Evolutionary conservation across 139 green algal species (phyloP), one percentile per base, ranked within the genome.

Genomic region (Diplosphaera chodatii): DNA sequence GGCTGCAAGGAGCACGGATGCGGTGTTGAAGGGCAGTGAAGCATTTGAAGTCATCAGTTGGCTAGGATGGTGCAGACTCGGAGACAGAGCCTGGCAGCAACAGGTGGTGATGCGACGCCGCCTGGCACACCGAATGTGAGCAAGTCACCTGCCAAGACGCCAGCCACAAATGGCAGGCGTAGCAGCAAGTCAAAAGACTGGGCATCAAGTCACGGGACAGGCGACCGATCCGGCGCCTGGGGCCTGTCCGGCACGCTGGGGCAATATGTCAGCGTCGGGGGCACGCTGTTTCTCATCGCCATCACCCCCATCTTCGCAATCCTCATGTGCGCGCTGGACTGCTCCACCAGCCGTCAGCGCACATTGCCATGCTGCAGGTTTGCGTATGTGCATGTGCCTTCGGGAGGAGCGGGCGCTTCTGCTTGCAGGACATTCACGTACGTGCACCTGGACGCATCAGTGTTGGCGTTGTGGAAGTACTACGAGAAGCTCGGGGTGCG

Each of bases 381-480:
- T n/a, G n/a, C n/a, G n/a, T n/a, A n/a, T n/a, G n/a, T n/a, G n/a
- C n/a, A n/a, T n/a, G n/a, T n/a, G n/a, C n/a, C n/a, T n/a, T n/a
- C n/a, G n/a, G n/a, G n/a, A n/a, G n/a, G n/a, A n/a, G n/a, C n/a
- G n/a, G n/a, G n/a, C n/a, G n/a, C n/a, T 5, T 67, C 16, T 40
- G 20, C 25, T 15, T 55, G 32, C 76, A 82, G 76, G 71, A 83
- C 67, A 73, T 77, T 76, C 75, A 77, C 75, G 4, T 73, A 82
- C 29, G 70, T 69, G 0, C 34, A 85, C 0, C 34, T 81, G 27
- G 73, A 84, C 67, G 80, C 74, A 2, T 82, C 74, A 4, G 1
- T 82, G 8, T 30, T 20, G 4, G 48, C 67, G 2, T 64, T 83
- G 20, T 40, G 63, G 3, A 20, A 66, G n/a, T 79, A 72, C 23